A percentile compares a stretch with the other conserved stretches of the same genome.
Conservation (phyloP, 768 basidiomycete genomes). For the Boletus sensibilis region DNA sequence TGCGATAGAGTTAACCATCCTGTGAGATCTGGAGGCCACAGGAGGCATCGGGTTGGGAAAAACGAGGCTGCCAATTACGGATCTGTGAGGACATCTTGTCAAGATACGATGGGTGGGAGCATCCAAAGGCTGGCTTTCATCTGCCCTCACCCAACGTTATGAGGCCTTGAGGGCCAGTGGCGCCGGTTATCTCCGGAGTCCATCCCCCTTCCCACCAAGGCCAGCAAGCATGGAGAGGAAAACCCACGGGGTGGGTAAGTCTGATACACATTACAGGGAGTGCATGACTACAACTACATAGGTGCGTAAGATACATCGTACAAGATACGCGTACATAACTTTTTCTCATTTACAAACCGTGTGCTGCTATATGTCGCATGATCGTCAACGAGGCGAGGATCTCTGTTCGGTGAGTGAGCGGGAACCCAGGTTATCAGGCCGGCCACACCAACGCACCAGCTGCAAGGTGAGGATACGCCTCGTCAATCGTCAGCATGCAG, state of each 20-base stretch:
- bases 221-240: slow-evolving; percentile 1
- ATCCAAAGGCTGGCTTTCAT: not conserved
- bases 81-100: not conserved
- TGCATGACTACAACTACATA: slow-evolving; percentile 7
- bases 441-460: slow-evolving; percentile 42
- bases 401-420: slow-evolving; percentile 39
- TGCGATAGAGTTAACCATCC: slow-evolving; percentile 19
- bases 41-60: slow-evolving; percentile 1
- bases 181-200: slow-evolving; percentile 9
- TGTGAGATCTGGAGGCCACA: slow-evolving; percentile 4
- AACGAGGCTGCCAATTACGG: not conserved
- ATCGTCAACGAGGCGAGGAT: slow-evolving; percentile 60
- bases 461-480: slow-evolving; percentile 54
- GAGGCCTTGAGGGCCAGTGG: not conserved
- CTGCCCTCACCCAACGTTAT: slow-evolving; percentile 4
- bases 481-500: slow-evolving; percentile 62
- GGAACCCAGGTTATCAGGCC: slow-evolving; percentile 7
- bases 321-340: not conserved
- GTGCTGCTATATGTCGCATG: slow-evolving; percentile 58
- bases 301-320: slow-evolving; percentile 10
- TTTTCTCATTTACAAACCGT: slow-evolving; percentile 37
- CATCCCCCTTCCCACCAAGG: not conserved
- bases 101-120: not conserved
- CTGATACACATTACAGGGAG: slow-evolving; percentile 13
- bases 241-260: not conserved